phyloP scores from a whole-genome alignment of 257 asterid species.

The Solanum appendiculatum region DNA sequence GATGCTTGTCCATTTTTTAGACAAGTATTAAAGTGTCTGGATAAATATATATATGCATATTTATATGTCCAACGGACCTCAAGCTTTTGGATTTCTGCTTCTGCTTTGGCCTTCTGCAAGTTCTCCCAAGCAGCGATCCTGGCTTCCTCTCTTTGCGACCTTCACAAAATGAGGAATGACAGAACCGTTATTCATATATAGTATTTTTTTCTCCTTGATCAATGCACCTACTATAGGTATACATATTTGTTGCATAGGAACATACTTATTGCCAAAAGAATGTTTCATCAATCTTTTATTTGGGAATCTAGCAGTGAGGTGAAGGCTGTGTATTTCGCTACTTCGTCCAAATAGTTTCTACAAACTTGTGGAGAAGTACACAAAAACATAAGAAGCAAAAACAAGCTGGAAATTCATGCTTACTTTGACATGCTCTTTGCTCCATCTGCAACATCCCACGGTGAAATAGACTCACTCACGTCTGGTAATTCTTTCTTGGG shows the following conservation, averaged over 20 bases:
- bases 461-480: neutral
- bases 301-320: neutral
- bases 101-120: slow-evolving; percentile 74
- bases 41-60: neutral
- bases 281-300: neutral
- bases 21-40: neutral
- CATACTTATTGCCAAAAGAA: neutral
- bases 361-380: neutral
- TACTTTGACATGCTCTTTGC: slow-evolving; percentile 3
- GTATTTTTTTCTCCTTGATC: neutral
- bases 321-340: neutral
- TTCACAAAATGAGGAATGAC: neutral
- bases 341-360: neutral
- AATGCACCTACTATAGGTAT: neutral
- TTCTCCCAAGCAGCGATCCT: slow-evolving; percentile 72
- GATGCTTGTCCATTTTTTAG: no score
- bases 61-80: slow-evolving; percentile 26
- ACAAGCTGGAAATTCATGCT: neutral
- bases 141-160: slow-evolving; percentile 57
- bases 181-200: neutral
- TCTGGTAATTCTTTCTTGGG: neutral
- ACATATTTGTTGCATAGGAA: neutral
- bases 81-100: slow-evolving; percentile 53
- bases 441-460: slow-evolving; percentile 3
- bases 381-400: neutral